Conservation (phyloP, 129 eudicot genomes). For the Saposhnikovia divaricata region DNA sequence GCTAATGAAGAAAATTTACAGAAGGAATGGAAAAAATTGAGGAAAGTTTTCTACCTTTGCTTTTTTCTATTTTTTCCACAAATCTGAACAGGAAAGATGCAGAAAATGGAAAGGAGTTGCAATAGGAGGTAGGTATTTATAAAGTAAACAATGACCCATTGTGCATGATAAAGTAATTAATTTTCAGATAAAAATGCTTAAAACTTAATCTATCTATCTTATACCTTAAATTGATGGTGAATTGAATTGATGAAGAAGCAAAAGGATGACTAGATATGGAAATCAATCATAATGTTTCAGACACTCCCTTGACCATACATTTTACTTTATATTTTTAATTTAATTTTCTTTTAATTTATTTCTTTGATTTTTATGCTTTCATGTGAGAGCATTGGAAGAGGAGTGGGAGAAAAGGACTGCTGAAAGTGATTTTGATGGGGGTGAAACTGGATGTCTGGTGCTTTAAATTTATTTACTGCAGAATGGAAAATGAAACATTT, state of each 20-base stretch:
- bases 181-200: constrained; percentile 3
- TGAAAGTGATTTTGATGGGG: constrained; percentile 28
- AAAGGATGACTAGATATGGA: constrained; percentile 18
- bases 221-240: constrained; percentile 8
- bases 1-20: neutral
- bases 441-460: constrained; percentile 1
- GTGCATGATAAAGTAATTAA: constrained; percentile 15
- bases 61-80: constrained; percentile 28
- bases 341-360: neutral
- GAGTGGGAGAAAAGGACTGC: constrained; percentile 13
- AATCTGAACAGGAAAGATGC: constrained; percentile 58
- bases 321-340: neutral
- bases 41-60: constrained; percentile 22
- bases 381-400: constrained; percentile 11
- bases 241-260: constrained; percentile 14
- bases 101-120: constrained; percentile 57
- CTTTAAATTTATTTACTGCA: neutral
- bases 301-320: constrained; percentile 15
- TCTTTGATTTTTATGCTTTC: constrained; percentile 3
- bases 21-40: neutral
- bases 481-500: no score
- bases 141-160: constrained; percentile 51
- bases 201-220: neutral
- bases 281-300: constrained; percentile 19
- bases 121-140: constrained; percentile 46